Conservation (phyloP, 106 monocot genomes). For the Cymbidium sinense region DNA sequence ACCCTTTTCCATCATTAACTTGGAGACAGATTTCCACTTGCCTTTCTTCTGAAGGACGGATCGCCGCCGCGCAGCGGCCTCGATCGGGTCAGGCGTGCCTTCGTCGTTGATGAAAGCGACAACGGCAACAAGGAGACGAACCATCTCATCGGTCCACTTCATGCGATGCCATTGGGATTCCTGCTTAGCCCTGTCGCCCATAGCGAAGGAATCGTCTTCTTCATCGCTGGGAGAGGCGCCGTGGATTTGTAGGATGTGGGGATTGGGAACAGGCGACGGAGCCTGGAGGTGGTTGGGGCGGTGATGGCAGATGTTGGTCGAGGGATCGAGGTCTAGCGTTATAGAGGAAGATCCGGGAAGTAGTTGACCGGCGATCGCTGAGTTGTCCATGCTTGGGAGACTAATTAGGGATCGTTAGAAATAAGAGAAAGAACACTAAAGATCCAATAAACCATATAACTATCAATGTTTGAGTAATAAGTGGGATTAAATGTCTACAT, state of each 20-base stretch:
- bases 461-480: no score
- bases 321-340: not conserved
- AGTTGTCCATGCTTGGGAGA: not conserved
- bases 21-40: constrained; percentile 5
- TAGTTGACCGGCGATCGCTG: not conserved
- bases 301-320: not conserved
- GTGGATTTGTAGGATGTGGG: not conserved
- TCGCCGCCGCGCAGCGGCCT: constrained; percentile 2
- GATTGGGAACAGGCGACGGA: not conserved
- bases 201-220: not conserved
- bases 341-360: not conserved
- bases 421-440: no score
- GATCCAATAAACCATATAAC: no score
- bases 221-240: not conserved
- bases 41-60: constrained; percentile 10
- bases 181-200: not conserved
- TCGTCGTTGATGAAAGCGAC: constrained; percentile 7
- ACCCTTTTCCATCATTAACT: constrained; percentile 7
- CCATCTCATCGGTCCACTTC: constrained; percentile 8
- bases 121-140: constrained; percentile 3
- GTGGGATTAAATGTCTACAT: no score
- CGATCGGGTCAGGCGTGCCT: constrained; percentile 2
- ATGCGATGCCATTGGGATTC: constrained; percentile 6
- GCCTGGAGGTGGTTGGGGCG: not conserved
- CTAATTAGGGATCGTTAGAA: no score